phyloP scores from a whole-genome alignment of 2,329 filamentous ascomycete species.

The Xylariaceae sp. region DNA sequence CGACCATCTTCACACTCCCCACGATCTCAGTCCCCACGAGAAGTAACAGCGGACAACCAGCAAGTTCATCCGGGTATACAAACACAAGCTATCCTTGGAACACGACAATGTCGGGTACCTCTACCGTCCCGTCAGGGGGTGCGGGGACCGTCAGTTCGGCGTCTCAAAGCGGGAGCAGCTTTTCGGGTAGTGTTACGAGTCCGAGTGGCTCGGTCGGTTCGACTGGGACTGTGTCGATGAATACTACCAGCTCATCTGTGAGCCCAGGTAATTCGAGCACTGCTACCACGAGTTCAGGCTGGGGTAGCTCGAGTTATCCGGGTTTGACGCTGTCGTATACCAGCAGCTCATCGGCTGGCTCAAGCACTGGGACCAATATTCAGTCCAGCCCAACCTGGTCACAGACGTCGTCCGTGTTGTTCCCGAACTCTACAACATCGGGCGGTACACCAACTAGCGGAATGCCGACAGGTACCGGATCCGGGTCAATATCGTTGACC shows the following conservation, averaged over 20 bases:
- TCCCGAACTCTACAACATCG: slow-evolving; percentile 2
- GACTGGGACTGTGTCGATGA: background rate
- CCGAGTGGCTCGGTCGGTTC: background rate
- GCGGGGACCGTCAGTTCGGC: background rate
- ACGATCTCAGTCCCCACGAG: background rate
- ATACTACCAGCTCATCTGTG: background rate
- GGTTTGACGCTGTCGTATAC: too few relatives aligned
- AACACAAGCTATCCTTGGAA: background rate
- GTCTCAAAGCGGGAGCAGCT: background rate
- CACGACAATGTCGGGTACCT: background rate
- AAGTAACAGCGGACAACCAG: background rate
- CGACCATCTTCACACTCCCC: background rate
- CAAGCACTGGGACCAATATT: background rate
- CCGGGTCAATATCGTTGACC: background rate
- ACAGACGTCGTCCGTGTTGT: background rate
- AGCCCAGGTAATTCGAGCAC: background rate
- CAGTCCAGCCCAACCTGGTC: background rate
- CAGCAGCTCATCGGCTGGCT: background rate
- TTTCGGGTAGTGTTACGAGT: background rate
- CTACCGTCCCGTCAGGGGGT: background rate
- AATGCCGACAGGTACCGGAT: background rate
- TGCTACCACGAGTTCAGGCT: background rate
- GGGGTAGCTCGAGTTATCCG: too few relatives aligned
- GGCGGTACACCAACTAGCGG: background rate
- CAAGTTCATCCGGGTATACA: background rate